Conservation (phyloP, 257 asterid species). For the Ajuga chamaepitys region DNA sequence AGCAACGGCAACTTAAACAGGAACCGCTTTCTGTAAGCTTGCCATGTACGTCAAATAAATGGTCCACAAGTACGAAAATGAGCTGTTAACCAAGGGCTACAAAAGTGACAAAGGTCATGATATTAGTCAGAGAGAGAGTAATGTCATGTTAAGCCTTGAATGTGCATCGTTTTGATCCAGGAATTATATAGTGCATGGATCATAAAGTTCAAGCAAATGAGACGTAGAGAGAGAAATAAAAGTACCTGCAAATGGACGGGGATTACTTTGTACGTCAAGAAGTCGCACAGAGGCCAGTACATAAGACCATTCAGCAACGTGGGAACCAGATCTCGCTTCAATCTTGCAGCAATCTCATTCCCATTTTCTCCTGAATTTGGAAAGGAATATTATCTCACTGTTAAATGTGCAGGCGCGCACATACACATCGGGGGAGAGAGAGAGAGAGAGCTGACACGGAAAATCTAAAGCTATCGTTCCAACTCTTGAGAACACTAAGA, state of each 20-base stretch:
- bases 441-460: neutral
- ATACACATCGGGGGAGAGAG: too few relatives aligned
- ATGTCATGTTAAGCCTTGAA: neutral
- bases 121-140: neutral
- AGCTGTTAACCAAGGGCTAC: slow-evolving; percentile 80
- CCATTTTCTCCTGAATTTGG: slow-evolving; percentile 50
- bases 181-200: neutral
- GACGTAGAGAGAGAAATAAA: neutral
- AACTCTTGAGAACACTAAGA: neutral
- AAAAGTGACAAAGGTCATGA: slow-evolving; percentile 4
- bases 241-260: slow-evolving; percentile 84
- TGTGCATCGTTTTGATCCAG: neutral
- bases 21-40: slow-evolving; percentile 53
- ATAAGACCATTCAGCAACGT: slow-evolving; percentile 64
- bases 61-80: slow-evolving; percentile 76
- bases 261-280: slow-evolving; percentile 67
- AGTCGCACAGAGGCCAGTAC: slow-evolving; percentile 88
- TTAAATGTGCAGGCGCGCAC: neutral
- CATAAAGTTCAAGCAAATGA: too few relatives aligned
- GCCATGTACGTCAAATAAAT: slow-evolving; percentile 92
- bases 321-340: slow-evolving; percentile 79
- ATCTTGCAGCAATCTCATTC: slow-evolving; percentile 57
- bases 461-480: neutral
- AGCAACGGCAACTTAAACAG: slow-evolving; percentile 23
- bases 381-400: neutral